Evolutionary conservation across 306 rosid genomes (phyloP).

Genomic region (Cicer cuneatum): DNA sequence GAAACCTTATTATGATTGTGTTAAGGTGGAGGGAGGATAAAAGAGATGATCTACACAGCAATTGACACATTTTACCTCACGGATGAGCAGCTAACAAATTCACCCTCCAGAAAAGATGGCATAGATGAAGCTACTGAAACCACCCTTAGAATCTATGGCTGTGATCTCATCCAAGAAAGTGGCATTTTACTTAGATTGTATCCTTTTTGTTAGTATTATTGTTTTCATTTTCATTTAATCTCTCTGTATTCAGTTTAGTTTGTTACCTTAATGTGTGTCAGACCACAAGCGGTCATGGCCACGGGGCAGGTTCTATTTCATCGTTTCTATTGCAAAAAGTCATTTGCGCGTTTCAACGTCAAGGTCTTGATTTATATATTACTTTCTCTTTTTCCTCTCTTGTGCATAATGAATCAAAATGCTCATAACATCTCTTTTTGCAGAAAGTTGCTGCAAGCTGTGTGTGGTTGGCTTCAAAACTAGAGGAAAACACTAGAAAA

Average conservation of each 20-base stretch:
- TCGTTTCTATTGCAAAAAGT: constrained; percentile 95
- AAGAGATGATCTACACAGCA: constrained; percentile 82
- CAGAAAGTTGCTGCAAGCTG: constrained; percentile 99
- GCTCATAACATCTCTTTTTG: constrained; percentile 31
- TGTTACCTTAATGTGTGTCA: constrained; percentile 50
- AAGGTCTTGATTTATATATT: constrained; percentile 60
- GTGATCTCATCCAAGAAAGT: constrained; percentile 94
- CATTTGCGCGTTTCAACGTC: constrained; percentile 88
- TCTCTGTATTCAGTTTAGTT: constrained; percentile 23
- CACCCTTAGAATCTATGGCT: constrained; percentile 85
- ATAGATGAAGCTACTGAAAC: constrained; percentile 82
- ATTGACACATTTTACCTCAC: constrained; percentile 86
- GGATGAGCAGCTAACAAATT: constrained; percentile 64
- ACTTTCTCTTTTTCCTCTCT: neutral
- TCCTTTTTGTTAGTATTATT: constrained; percentile 34
- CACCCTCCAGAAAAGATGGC: constrained; percentile 86
- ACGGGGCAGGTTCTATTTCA: constrained; percentile 96
- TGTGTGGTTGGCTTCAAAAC: constrained; percentile 96
- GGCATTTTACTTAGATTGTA: constrained; percentile 92
- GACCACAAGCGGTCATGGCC: constrained; percentile 99
- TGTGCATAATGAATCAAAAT: constrained; percentile 1
- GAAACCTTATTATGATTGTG: neutral
- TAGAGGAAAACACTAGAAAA: constrained; percentile 89
- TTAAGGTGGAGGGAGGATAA: constrained; percentile 20
- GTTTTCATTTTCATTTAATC: constrained; percentile 3